These are phyloP conservation scores for Phylloporus sp. DNA, from an alignment of 768 basidiomycete genomes.

Conservation along the genomic window DNA sequence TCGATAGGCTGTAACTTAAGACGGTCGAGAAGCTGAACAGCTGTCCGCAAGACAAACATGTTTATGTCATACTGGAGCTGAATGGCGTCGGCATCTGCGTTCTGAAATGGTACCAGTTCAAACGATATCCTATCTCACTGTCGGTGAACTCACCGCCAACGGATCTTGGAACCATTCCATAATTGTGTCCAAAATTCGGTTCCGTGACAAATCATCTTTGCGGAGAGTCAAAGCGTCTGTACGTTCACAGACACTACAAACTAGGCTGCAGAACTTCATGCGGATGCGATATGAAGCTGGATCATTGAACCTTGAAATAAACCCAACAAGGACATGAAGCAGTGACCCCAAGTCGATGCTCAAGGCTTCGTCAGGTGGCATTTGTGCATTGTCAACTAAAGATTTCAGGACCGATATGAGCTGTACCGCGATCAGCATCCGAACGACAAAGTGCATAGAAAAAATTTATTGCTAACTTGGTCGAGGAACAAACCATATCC, in stretches of 20 bases:
- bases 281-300: slow-evolving; percentile 59
- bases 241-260: slow-evolving; percentile 63
- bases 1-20: slow-evolving; percentile 62
- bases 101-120: slow-evolving; percentile 22
- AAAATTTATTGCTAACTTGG: slow-evolving; percentile 45
- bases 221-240: slow-evolving; percentile 58
- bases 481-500: slow-evolving; percentile 57
- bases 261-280: slow-evolving; percentile 70
- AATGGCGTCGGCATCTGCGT: slow-evolving; percentile 35
- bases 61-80: slow-evolving; percentile 64
- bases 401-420: slow-evolving; percentile 73
- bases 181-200: slow-evolving; percentile 71
- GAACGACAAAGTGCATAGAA: background rate
- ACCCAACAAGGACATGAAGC: slow-evolving; percentile 55
- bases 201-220: slow-evolving; percentile 63
- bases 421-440: slow-evolving; percentile 36
- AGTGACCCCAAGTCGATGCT: slow-evolving; percentile 61
- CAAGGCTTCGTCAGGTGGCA: slow-evolving; percentile 54
- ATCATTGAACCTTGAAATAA: slow-evolving; percentile 61
- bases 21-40: slow-evolving; percentile 71
- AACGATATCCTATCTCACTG: background rate
- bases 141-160: slow-evolving; percentile 39
- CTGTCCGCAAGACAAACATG: slow-evolving; percentile 65
- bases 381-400: slow-evolving; percentile 68
- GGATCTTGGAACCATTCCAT: slow-evolving; percentile 73